These are phyloP conservation scores for Puccinia hordei DNA, from an alignment of 1,284 basidiomycete genomes.

Conservation along the genomic window DNA sequence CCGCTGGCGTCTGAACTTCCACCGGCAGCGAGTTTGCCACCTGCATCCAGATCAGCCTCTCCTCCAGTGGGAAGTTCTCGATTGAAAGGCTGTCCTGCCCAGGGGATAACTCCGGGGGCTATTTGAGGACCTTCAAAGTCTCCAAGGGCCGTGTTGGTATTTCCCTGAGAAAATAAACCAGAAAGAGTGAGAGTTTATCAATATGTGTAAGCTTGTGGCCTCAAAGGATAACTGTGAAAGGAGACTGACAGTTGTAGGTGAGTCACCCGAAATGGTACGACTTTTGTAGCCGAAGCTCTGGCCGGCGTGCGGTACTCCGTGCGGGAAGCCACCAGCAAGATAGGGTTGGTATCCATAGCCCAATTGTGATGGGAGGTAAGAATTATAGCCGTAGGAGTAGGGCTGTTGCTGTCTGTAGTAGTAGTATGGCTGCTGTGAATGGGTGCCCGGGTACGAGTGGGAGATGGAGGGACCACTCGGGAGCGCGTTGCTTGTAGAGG, in stretches of 20 bases:
- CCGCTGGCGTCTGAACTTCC: too few relatives aligned
- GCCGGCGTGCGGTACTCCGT: neutral
- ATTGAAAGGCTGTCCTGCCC: too few relatives aligned
- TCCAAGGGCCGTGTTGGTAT: too few relatives aligned
- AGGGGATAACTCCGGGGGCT: too few relatives aligned
- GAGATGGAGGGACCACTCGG: neutral
- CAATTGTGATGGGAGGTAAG: neutral
- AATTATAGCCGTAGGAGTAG: neutral
- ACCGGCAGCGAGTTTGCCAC: too few relatives aligned
- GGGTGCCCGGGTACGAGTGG: neutral
- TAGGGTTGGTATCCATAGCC: neutral
- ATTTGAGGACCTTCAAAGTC: too few relatives aligned
- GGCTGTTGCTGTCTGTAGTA: neutral
- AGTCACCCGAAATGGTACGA: neutral
- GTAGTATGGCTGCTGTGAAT: neutral
- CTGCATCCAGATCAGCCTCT: too few relatives aligned
- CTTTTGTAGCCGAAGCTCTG: neutral
- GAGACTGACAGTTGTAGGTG: neutral
- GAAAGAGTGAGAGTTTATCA: too few relatives aligned
- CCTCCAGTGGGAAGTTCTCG: too few relatives aligned
- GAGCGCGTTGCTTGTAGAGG: neutral
- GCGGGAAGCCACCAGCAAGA: neutral
- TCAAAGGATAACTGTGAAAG: neutral
- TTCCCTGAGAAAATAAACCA: neutral
- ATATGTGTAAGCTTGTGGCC: neutral